Base-by-base conservation (phyloP, 1,284 basidiomycete genomes). In the Microstroma glucosiphilum region DNA sequence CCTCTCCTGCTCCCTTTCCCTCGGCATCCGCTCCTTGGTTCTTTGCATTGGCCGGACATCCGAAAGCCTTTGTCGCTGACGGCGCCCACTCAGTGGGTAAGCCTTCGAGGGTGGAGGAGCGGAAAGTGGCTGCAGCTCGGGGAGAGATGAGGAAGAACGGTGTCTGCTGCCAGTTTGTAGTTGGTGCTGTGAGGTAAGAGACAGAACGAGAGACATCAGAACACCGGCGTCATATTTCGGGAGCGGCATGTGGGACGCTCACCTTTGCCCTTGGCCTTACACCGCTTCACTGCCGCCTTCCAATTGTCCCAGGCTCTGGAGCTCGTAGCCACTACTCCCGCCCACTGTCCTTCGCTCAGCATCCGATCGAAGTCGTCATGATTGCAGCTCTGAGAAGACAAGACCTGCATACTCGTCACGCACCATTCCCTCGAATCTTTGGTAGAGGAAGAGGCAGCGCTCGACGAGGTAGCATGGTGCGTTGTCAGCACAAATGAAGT, bases 291-390 rank as follows among this genome's bases (percentile, higher is more conserved):
- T 9, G 75, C 75, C 19, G 71, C 65, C 19, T 60, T 62, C 66
- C 71, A 78, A 0, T 71, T 73, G 48, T 78, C 73, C 19, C 74
- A 75, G 1, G 76, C 76, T 15, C 75, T 51, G 49, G 75, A 70
- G 46, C 71, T 73, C 4, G 76, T 76, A n/a, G 72, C 60, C 6
- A 78, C 66, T 30, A 76, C 71, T 23, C 73, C 76, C 8, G 70
- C n/a, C 51, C 51, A 54, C 13, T 54, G 21, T 7, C 51, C 51
- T 6, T 54, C 51, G n/a, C 8, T 25, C 13, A 54, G 51, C 21
- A 54, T 19, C 13, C 26, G 17, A 6, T 54, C 17, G 4, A 54
- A 54, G 3, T 54, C 21, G 21, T 7, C 17, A 6, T 2, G 17
- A 26, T 54, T 54, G n/a, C 8, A 6, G 51, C 13, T 6, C 6